These are phyloP conservation scores for Clarkia xantiana DNA, from an alignment of 345 rosid species.

Conservation along the genomic window DNA sequence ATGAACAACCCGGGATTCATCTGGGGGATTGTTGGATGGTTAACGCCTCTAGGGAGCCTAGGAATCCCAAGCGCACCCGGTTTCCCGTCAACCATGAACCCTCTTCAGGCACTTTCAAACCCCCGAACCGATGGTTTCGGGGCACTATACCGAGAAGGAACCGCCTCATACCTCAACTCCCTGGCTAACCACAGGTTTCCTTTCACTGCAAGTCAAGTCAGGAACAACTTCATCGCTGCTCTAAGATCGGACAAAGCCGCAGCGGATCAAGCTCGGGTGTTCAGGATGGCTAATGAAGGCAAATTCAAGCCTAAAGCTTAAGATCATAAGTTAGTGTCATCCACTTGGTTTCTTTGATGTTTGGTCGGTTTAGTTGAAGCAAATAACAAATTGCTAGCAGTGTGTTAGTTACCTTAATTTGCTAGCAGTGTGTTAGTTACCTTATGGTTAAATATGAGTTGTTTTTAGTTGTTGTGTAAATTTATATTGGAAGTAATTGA, in stretches of 20 bases:
- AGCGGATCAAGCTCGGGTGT: conserved; percentile 57
- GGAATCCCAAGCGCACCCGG: conserved; percentile 45
- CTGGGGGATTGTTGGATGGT: conserved; percentile 85
- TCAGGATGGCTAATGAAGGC: conserved; percentile 89
- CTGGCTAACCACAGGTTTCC: conserved; percentile 56
- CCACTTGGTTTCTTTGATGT: background rate
- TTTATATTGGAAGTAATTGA: too few relatives aligned
- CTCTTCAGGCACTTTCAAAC: conserved; percentile 51
- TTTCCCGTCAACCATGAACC: conserved; percentile 42
- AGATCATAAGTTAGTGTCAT: background rate
- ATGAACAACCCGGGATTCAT: conserved; percentile 64
- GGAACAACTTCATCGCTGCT: conserved; percentile 43
- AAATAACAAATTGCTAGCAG: too few relatives aligned
- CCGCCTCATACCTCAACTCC: conserved; percentile 86
- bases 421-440: too few relatives aligned
- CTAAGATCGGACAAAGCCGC: conserved; percentile 61
- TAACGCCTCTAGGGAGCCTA: conserved; percentile 65
- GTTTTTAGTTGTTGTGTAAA: too few relatives aligned
- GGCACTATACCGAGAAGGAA: conserved; percentile 74
- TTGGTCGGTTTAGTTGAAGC: background rate
- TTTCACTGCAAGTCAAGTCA: conserved; percentile 60
- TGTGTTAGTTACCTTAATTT: too few relatives aligned
- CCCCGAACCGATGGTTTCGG: conserved; percentile 51
- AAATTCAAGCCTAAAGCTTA: conserved; percentile 35
- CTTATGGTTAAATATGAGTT: too few relatives aligned